These are phyloP conservation scores for Rhodomyrtus tomentosa DNA, from an alignment of 345 rosid genomes.

Conservation along the genomic window DNA sequence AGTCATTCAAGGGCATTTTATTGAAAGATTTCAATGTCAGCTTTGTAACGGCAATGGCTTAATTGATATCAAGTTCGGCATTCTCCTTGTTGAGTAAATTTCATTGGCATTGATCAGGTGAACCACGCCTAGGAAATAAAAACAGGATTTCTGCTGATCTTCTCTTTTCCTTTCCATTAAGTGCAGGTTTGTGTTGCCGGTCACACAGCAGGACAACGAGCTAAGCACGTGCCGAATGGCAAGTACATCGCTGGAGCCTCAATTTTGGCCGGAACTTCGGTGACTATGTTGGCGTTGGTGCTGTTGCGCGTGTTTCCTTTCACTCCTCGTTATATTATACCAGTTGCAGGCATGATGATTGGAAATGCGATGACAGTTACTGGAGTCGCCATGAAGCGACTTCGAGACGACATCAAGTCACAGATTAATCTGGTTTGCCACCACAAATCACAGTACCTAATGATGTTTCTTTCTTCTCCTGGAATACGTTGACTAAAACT, in stretches of 20 bases:
- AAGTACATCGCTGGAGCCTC: constrained; percentile 66
- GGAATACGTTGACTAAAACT: neutral
- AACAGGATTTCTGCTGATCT: neutral
- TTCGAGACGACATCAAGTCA: constrained; percentile 69
- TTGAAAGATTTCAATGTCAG: neutral
- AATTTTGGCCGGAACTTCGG: constrained; percentile 51
- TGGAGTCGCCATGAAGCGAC: constrained; percentile 80
- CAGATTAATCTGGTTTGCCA: constrained; percentile 36
- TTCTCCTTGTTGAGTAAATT: neutral
- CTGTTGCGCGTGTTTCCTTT: constrained; percentile 66
- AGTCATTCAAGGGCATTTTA: neutral
- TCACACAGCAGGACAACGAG: constrained; percentile 76
- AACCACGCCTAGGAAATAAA: neutral
- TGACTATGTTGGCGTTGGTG: constrained; percentile 56
- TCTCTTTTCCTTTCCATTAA: neutral
- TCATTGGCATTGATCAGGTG: neutral
- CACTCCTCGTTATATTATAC: constrained; percentile 82
- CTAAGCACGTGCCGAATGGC: constrained; percentile 67
- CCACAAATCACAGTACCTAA: neutral
- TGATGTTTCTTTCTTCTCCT: neutral
- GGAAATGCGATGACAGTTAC: constrained; percentile 91
- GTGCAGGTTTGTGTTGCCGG: constrained; percentile 30
- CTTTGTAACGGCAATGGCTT: neutral
- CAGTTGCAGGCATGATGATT: constrained; percentile 85
- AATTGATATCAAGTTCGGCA: neutral